Evolutionary conservation across 306 rosid genomes (phyloP).

Genomic region (Rosa persica): DNA sequence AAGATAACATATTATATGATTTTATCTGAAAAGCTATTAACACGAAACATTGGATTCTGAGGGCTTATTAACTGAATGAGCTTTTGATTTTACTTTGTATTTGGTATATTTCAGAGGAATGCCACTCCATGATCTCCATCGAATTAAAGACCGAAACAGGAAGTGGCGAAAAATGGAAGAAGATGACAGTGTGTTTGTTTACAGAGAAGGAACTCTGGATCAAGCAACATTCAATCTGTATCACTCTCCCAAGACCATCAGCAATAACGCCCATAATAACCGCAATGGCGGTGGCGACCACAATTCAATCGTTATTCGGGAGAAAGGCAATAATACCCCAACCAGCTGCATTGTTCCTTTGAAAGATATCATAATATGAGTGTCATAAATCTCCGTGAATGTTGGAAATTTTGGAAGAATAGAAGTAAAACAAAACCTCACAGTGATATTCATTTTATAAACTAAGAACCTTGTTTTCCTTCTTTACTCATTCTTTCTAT

Average conservation of each 20-base stretch:
- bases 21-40: background rate
- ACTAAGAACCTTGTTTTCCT: background rate
- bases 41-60: slow-evolving; percentile 11
- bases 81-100: background rate
- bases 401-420: slow-evolving; percentile 15
- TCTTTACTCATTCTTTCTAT: background rate
- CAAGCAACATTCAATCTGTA: slow-evolving; percentile 30
- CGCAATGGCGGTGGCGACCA: background rate
- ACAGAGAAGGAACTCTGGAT: slow-evolving; percentile 57
- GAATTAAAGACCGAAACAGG: slow-evolving; percentile 36
- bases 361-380: slow-evolving; percentile 38
- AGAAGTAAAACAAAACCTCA: slow-evolving; percentile 1
- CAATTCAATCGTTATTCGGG: slow-evolving; percentile 18
- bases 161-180: slow-evolving; percentile 53
- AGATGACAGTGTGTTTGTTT: slow-evolving; percentile 41
- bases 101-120: slow-evolving; percentile 33
- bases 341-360: slow-evolving; percentile 37
- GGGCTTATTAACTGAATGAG: background rate
- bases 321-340: slow-evolving; percentile 16
- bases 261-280: background rate
- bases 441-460: background rate
- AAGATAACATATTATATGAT: background rate
- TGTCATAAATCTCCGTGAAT: background rate
- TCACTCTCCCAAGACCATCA: slow-evolving; percentile 28
- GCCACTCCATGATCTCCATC: slow-evolving; percentile 38